A percentile compares a stretch with the other conserved stretches of the same genome.
phyloP scores from a whole-genome alignment of 345 rosid species.

The Gossypium sturtianum region DNA sequence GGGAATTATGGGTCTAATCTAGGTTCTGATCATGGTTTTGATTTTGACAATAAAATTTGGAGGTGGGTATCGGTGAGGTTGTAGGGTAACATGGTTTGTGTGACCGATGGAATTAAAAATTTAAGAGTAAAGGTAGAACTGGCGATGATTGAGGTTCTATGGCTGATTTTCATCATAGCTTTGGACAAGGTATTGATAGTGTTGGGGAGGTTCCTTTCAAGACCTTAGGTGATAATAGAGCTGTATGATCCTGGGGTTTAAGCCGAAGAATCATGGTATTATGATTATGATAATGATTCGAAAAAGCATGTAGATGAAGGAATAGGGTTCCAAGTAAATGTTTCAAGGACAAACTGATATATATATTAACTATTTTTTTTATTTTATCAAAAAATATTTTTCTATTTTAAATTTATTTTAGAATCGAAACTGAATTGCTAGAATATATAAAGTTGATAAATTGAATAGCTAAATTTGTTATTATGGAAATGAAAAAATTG shows the following conservation, averaged over 20 bases:
- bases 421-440: too few relatives aligned
- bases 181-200: constrained; percentile 5
- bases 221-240: constrained; percentile 38
- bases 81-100: constrained; percentile 4
- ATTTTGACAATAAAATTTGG: constrained; percentile 26
- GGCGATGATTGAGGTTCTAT: constrained; percentile 22
- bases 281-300: constrained; percentile 23
- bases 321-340: too few relatives aligned
- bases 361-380: too few relatives aligned
- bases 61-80: constrained; percentile 27
- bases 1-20: constrained; percentile 29
- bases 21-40: constrained; percentile 30
- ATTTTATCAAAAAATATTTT: too few relatives aligned
- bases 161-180: constrained; percentile 18
- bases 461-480: too few relatives aligned
- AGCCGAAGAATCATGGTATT: constrained; percentile 26
- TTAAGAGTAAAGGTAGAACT: constrained; percentile 28
- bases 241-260: constrained; percentile 28
- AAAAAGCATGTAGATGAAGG: constrained; percentile 10
- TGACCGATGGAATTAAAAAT: constrained; percentile 14
- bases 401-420: too few relatives aligned
- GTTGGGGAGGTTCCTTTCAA: constrained; percentile 43
- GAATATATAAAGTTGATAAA: too few relatives aligned
- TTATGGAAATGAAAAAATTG: too few relatives aligned
- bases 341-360: too few relatives aligned